A percentile compares a stretch with the other conserved stretches of the same genome.
phyloP scores from a whole-genome alignment of 352 stramenopile species.

The Globisporangium megalacanthum region DNA sequence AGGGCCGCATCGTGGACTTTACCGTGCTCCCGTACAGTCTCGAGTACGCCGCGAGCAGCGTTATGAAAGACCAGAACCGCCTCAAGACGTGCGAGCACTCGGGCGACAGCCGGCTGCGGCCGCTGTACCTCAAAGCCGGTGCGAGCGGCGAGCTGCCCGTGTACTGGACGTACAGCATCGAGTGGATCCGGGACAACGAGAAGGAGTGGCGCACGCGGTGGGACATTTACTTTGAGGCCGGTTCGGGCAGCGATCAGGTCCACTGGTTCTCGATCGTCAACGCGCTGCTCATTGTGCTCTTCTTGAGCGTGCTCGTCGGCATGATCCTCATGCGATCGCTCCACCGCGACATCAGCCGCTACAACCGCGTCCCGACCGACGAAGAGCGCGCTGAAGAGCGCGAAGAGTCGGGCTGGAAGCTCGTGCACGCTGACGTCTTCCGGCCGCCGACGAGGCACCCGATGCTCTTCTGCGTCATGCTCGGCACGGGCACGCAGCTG shows the following conservation, averaged over 20 bases:
- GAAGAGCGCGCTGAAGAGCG: slow-evolving; percentile 97
- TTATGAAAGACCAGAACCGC: slow-evolving; percentile 51
- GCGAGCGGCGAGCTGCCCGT: slow-evolving; percentile 83
- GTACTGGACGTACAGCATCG: slow-evolving; percentile 97
- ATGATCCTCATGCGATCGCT: slow-evolving; percentile 99
- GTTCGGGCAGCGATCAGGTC: slow-evolving; percentile 91
- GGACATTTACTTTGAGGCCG: slow-evolving; percentile 97
- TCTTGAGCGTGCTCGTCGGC: slow-evolving; percentile 98
- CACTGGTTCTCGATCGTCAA: slow-evolving; percentile 99
- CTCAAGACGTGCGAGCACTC: slow-evolving; percentile 78
- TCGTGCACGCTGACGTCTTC: slow-evolving; percentile 99
- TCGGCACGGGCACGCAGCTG: slow-evolving; percentile 97
- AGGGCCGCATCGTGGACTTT: slow-evolving; percentile 98
- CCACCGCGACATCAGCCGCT: slow-evolving; percentile 96
- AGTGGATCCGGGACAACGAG: slow-evolving; percentile 94
- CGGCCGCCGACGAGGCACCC: slow-evolving; percentile 93
- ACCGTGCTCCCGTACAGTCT: slow-evolving; percentile 97
- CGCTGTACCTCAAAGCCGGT: slow-evolving; percentile 79
- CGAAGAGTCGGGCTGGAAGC: slow-evolving; percentile 99
- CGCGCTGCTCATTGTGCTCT: slow-evolving; percentile 98
- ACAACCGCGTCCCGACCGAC: slow-evolving; percentile 95
- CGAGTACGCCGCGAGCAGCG: slow-evolving; percentile 85
- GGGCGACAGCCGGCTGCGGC: slow-evolving; percentile 47
- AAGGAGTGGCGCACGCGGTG: slow-evolving; percentile 97
- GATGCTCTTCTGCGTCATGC: slow-evolving; percentile 96